A percentile compares a stretch with the other conserved stretches of the same genome.
Conservation (phyloP, 495 filamentous ascomycete genomes). For the Penicillium subrubescens region DNA sequence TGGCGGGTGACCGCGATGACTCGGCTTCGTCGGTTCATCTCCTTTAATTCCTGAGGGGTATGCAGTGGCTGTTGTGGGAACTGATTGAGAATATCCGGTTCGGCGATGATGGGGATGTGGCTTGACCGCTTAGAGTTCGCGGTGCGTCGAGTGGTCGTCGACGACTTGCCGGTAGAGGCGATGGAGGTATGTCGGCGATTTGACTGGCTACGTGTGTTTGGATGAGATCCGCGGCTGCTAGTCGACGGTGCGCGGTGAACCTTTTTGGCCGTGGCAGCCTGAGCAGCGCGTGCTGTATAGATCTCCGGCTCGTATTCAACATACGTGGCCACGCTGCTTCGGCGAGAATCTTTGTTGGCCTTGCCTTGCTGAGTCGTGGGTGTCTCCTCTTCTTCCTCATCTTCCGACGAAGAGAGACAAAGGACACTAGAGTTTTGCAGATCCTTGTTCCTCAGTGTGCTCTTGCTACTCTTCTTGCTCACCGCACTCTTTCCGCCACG, state of each 20-base stretch:
- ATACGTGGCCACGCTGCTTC: conserved; percentile 44
- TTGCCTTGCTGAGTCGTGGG: conserved; percentile 14
- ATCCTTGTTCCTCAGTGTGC: conserved; percentile 47
- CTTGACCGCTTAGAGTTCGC: conserved; percentile 37
- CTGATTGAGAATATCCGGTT: conserved; percentile 34
- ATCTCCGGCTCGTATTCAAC: conserved; percentile 45
- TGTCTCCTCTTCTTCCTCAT: conserved; percentile 48
- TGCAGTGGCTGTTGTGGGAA: conserved; percentile 24
- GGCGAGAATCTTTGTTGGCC: conserved; percentile 14
- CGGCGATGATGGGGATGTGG: conserved; percentile 36
- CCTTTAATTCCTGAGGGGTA: conserved; percentile 28
- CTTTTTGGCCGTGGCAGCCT: conserved; percentile 36
- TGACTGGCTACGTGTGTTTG: conserved; percentile 16
- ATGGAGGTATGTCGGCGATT: conserved; percentile 25
- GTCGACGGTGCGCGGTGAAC: conserved; percentile 34
- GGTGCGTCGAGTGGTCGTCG: conserved; percentile 22
- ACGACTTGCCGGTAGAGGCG: conserved; percentile 33
- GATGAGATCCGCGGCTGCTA: conserved; percentile 34
- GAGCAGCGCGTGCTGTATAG: conserved; percentile 43
- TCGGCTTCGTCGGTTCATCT: conserved; percentile 55
- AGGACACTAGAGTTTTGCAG: conserved; percentile 56
- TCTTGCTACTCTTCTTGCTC: conserved; percentile 47
- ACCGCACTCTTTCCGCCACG: conserved; percentile 26
- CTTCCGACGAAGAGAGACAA: conserved; percentile 59
- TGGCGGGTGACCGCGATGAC: conserved; percentile 86